Evolutionary conservation across 2,329 filamentous ascomycete genomes (phyloP), one percentile per base, ranked within the genome.

Genomic region (Massarina eburnea): DNA sequence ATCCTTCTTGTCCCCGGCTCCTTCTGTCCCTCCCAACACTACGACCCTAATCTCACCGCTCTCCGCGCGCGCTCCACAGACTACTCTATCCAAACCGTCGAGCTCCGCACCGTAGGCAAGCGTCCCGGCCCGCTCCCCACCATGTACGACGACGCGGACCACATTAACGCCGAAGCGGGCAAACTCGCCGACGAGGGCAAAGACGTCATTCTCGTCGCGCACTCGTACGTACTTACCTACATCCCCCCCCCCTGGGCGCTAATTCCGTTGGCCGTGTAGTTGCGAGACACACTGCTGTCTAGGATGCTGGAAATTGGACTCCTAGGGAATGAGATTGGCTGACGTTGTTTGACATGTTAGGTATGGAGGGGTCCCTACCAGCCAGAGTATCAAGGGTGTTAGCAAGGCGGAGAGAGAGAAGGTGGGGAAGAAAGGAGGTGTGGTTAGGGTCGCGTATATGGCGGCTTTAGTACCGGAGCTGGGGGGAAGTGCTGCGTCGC

Each of bases 201-300:
- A 42, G 63, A 73, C 17, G 52, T 73, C 15, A 51, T 72, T 3
- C 30, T 73, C 9, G 45, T 71, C 5, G 62, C 59, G 39, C 71
- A 73, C 47, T 72, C 68, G 6, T 72, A 72, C 48, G n/a, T n/a
- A n/a, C n/a, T n/a, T n/a, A n/a, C n/a, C n/a, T n/a, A n/a, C n/a
- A n/a, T n/a, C n/a, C n/a, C n/a, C n/a, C n/a, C n/a, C n/a, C n/a
- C n/a, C n/a, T n/a, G n/a, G n/a, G n/a, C n/a, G n/a, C n/a, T n/a
- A n/a, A n/a, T n/a, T n/a, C n/a, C n/a, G n/a, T n/a, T n/a, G n/a
- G n/a, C n/a, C n/a, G n/a, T n/a, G n/a, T n/a, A n/a, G n/a, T n/a
- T n/a, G n/a, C n/a, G n/a, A n/a, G n/a, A n/a, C n/a, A n/a, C n/a
- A n/a, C n/a, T n/a, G n/a, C n/a, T n/a, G n/a, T n/a, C n/a, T n/a